phyloP scores from a whole-genome alignment of 2,329 filamentous ascomycete species.

The Zalaria sp. region DNA sequence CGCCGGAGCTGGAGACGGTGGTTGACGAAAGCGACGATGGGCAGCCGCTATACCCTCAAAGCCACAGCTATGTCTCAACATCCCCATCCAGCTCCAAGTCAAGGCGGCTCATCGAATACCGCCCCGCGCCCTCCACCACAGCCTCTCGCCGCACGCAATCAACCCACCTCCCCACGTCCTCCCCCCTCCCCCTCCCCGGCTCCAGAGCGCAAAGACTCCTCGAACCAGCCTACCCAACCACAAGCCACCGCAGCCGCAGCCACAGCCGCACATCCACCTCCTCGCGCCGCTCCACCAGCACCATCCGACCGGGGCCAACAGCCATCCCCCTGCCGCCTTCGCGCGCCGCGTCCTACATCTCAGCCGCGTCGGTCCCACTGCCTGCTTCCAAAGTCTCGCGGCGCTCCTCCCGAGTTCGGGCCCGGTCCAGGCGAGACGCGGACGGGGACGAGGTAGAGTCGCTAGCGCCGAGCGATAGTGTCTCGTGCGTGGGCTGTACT shows the following conservation, averaged over 20 bases:
- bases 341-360: conserved; percentile 6
- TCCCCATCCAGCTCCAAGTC: not conserved
- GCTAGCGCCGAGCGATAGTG: conserved; percentile 33
- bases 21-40: conserved; percentile 14
- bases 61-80: conserved; percentile 15
- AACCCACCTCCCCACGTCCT: not conserved
- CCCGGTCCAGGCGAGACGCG: not conserved
- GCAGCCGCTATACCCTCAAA: conserved; percentile 6
- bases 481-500: conserved; percentile 24
- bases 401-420: not conserved
- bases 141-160: not conserved
- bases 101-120: conserved; percentile 6
- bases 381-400: conserved; percentile 4
- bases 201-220: not conserved
- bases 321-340: not conserved
- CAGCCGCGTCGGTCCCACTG: conserved; percentile 7
- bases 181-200: not conserved
- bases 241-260: not conserved
- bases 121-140: not conserved
- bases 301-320: not conserved
- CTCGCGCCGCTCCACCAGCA: not conserved
- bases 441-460: conserved; percentile 19
- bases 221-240: not conserved
- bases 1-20: not conserved
- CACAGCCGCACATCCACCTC: not conserved